phyloP scores from a whole-genome alignment of 805 yeast genomes.

The Suhomyces sp. region DNA sequence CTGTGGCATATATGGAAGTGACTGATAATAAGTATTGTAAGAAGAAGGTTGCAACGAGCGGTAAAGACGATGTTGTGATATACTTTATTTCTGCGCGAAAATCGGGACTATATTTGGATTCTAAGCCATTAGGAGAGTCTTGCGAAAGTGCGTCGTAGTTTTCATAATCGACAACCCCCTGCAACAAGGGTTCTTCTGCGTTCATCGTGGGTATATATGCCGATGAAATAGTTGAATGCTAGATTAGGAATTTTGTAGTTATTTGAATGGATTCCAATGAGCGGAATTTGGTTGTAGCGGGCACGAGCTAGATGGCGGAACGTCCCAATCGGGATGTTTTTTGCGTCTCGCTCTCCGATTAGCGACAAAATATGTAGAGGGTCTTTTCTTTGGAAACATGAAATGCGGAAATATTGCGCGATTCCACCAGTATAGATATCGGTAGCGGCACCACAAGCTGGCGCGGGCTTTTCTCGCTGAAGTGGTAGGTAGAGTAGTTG shows the following conservation, averaged over 20 bases:
- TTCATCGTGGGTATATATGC: slow-evolving; percentile 14
- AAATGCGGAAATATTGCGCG: background rate
- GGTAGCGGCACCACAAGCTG: slow-evolving; percentile 6
- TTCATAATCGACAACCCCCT: slow-evolving; percentile 18
- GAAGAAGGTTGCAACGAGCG: slow-evolving; percentile 23
- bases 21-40: slow-evolving; percentile 23
- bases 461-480: slow-evolving; percentile 8
- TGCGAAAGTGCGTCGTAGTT: slow-evolving; percentile 17
- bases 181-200: slow-evolving; percentile 25
- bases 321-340: background rate
- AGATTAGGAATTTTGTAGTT: background rate
- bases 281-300: background rate
- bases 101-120: slow-evolving; percentile 1
- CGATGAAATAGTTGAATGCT: background rate
- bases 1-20: slow-evolving; percentile 22
- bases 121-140: slow-evolving; percentile 1
- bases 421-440: background rate
- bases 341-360: background rate
- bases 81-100: slow-evolving; percentile 10
- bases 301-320: background rate
- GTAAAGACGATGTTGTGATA: slow-evolving; percentile 18
- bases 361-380: background rate
- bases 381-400: background rate
- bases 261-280: background rate
- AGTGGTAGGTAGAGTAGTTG: slow-evolving; percentile 12